Conservation (phyloP, 208 protist species). For the Leptomonas pyrrhocoris region DNA sequence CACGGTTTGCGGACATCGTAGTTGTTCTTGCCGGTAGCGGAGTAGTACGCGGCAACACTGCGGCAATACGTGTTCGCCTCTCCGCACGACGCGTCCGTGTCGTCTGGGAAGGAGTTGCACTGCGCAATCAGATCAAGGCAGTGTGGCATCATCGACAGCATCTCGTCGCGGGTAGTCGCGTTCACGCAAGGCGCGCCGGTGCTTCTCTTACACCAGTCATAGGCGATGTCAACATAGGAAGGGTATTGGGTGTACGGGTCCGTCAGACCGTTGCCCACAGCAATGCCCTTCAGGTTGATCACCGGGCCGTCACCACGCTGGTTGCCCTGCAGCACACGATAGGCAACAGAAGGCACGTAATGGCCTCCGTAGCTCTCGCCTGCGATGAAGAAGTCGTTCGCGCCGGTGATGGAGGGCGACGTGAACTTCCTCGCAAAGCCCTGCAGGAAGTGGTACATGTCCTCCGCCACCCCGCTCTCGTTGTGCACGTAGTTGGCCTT, state of each 20-base stretch:
- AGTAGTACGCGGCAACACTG: constrained; percentile 22
- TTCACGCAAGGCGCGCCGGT: constrained; percentile 58
- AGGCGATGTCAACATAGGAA: constrained; percentile 60
- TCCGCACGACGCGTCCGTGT: constrained; percentile 20
- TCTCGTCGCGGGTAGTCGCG: constrained; percentile 38
- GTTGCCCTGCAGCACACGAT: constrained; percentile 55
- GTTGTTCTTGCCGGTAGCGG: constrained; percentile 61
- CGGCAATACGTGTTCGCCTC: neutral
- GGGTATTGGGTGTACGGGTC: constrained; percentile 82
- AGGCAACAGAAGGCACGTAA: constrained; percentile 63
- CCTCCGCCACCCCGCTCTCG: constrained; percentile 71
- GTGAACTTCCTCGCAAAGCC: constrained; percentile 62
- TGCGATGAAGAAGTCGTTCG: constrained; percentile 79
- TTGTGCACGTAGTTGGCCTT: constrained; percentile 63
- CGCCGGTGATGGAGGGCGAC: constrained; percentile 46
- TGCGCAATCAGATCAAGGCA: constrained; percentile 46
- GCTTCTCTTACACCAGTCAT: constrained; percentile 58
- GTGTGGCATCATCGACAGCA: constrained; percentile 45
- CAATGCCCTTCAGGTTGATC: constrained; percentile 75
- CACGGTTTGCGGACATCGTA: constrained; percentile 86
- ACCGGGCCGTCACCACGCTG: constrained; percentile 27
- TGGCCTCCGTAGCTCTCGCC: constrained; percentile 89
- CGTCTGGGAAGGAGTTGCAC: constrained; percentile 31
- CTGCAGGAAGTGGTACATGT: constrained; percentile 90
- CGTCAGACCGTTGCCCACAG: constrained; percentile 90